A percentile compares a stretch with the other conserved stretches of the same genome.
Evolutionary conservation across 352 stramenopile genomes (phyloP).

Genomic region (Phytophthora litchii): DNA sequence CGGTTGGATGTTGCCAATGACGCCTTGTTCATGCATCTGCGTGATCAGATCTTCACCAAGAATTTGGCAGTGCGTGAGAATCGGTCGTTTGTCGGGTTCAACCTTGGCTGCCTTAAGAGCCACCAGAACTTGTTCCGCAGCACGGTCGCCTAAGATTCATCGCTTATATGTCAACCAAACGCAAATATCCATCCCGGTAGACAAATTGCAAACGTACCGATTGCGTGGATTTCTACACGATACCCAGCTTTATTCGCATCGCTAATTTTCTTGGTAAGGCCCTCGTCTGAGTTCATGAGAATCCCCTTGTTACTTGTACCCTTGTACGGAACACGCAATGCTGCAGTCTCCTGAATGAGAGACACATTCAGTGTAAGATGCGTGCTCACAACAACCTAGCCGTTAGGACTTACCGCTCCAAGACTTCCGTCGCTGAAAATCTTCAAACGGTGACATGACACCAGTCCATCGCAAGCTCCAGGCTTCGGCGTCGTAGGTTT

Average conservation of each 20-base stretch:
- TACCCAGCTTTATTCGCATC: constrained; percentile 64
- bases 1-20: constrained; percentile 90
- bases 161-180: constrained; percentile 7
- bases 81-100: constrained; percentile 55
- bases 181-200: background rate
- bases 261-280: constrained; percentile 66
- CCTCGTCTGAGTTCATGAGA: constrained; percentile 80
- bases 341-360: constrained; percentile 79
- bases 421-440: constrained; percentile 90
- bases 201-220: constrained; percentile 48
- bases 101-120: constrained; percentile 66
- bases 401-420: constrained; percentile 57
- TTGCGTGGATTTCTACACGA: constrained; percentile 90
- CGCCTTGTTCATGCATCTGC: constrained; percentile 72
- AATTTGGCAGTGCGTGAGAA: constrained; percentile 92
- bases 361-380: background rate
- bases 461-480: constrained; percentile 49
- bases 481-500: constrained; percentile 46
- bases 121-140: constrained; percentile 74
- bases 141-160: constrained; percentile 55
- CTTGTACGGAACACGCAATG: constrained; percentile 70
- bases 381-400: no score
- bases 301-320: constrained; percentile 76
- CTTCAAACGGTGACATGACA: constrained; percentile 89
- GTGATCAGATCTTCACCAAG: constrained; percentile 71